Base-by-base conservation (phyloP, 345 rosid genomes). In the Pugionium cornutum region DNA sequence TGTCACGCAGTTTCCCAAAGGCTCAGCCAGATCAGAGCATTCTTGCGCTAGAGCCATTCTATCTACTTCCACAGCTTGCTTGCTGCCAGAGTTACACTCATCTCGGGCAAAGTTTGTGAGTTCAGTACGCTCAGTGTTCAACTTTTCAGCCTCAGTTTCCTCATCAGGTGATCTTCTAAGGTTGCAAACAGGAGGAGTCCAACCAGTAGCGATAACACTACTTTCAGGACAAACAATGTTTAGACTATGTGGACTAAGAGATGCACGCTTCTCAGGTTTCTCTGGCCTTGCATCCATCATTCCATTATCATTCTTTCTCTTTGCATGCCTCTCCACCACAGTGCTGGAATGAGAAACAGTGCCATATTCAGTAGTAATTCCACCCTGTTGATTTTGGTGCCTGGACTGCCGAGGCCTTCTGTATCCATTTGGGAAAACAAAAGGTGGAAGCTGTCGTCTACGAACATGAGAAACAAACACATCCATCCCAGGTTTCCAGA, bases 401-500 rank as follows among this genome's bases (percentile, higher is more conserved):
- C 83, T 82, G 32, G 84, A 73, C 52, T 68, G 76, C 40, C 83
- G 86, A 70, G 78, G 64, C 47, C 83, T 72, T 63, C 64, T 81
- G 61, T 76, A 72, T 52, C 89, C 95, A 74, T 75, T 85, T 9
- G 91, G 90, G 43, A 80, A 87, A 69, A 84, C 86, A 75, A 80
- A 87, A 40, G 74, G 65, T 33, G 94, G 94, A 61, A 87, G 83
- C 76, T 80, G 83, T 67, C 82, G 84, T 62, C 88, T 82, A 71
- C 85, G 84, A 52, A 82, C 90, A 79, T 87, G 94, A 70, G 85
- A 83, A 73, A 87, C 86, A 59, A 35, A 77, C 46, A 84, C 75
- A 48, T 83, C 85, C 94, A 84, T 87, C 71, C 94, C 88, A 29
- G 85, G 90, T 67, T 87, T 87, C 94, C 88, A 80, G 59, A 79